phyloP scores from a whole-genome alignment of 441 rosid species.

The Corymbia citriodora region DNA sequence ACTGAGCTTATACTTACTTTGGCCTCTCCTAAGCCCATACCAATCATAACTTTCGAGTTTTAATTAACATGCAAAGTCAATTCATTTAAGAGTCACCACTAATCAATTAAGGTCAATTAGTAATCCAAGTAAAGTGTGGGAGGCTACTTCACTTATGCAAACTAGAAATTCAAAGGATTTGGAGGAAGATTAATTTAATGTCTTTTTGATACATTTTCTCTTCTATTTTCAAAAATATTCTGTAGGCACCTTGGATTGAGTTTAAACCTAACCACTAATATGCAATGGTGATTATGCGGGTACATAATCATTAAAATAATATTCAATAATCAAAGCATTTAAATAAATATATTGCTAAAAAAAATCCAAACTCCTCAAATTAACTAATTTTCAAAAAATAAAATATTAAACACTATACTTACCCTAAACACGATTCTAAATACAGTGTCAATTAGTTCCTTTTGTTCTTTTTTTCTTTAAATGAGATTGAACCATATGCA shows the following conservation, averaged over 20 bases:
- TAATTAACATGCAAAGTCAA: not conserved
- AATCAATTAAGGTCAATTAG: not conserved
- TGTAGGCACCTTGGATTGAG: not conserved
- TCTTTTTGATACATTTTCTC: too few relatives aligned
- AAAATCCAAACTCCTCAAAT: not conserved
- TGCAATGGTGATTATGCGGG: accelerated
- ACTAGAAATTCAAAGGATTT: not conserved
- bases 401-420: not conserved
- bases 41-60: not conserved
- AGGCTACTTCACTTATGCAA: not conserved
- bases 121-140: not conserved
- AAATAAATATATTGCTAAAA: not conserved
- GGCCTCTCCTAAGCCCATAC: too few relatives aligned
- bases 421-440: not conserved
- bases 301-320: too few relatives aligned
- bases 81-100: not conserved
- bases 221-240: not conserved
- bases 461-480: not conserved
- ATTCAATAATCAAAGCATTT: not conserved
- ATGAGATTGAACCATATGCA: not conserved
- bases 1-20: not conserved
- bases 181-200: too few relatives aligned
- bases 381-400: not conserved
- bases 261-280: not conserved
- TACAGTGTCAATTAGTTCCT: not conserved